Base-by-base conservation (phyloP, 163 green algal species). In the Volvox carteri region DNA sequence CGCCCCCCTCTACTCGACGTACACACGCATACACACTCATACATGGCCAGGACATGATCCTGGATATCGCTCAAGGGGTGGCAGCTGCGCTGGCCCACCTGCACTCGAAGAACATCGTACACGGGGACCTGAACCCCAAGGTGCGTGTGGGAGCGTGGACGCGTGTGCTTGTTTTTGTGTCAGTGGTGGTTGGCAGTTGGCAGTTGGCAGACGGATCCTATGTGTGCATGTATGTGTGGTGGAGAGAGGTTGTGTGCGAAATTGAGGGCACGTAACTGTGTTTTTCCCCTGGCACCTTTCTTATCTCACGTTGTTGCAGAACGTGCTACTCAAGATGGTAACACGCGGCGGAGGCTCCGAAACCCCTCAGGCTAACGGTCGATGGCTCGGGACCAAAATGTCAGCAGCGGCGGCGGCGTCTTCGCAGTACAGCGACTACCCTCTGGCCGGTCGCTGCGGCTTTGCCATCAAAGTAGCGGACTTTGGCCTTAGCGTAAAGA, bases 391-490 rank as follows among this genome's bases (percentile, higher is more conserved):
- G 44, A 33, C 46, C 11, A 81, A 44, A 44, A n/a, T n/a, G n/a
- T n/a, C 28, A 4, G 74, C 75, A 8, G 76, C 52, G 33, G 56
- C 60, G 0, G n/a, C 44, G 2, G 62, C 39, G 16, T 23, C 62
- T 37, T 58, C 81, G 9, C 67, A 72, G 35, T 80, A 60, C 33
- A 46, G 81, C 18, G 54, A 16, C 25, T 87, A 87, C 48, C 81
- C 67, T 0, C 9, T 80, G 21, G 81, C 48, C 2, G 62, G 65
- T 21, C 67, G 81, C 33, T 87, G 81, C 67, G 81, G 81, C 65
- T 87, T 73, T 4, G 81, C 81, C 19, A 42, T 87, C 54, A 90
- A 90, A 72, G 73, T 90, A 33, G 85, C 85, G 39, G 85, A 90
- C 42, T 90, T 90, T 41, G 85, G 85, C 3, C 52, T 90, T 14